phyloP scores from a whole-genome alignment of 495 filamentous ascomycete species.

The Hypoxylon crocopeplum region DNA sequence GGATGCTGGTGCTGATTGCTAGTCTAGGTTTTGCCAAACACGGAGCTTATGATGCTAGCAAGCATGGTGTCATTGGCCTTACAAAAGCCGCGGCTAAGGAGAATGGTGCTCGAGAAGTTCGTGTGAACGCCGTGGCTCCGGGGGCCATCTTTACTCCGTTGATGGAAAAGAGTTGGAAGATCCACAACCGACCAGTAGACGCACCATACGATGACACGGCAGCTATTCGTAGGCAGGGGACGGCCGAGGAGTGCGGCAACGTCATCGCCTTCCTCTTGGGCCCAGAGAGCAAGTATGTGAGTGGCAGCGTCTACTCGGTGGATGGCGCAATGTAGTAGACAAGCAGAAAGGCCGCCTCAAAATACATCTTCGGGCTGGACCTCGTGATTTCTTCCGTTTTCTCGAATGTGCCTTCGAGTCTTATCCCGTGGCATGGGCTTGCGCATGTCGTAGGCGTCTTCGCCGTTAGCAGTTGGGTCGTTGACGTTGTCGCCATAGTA shows the following conservation, averaged over 20 bases:
- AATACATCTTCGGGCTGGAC: conserved; percentile 89
- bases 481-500: conserved; percentile 82
- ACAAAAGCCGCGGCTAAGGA: conserved; percentile 65
- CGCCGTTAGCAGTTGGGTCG: conserved; percentile 66
- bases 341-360: conserved; percentile 48
- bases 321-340: conserved; percentile 41
- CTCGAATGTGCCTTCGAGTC: conserved; percentile 74
- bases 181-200: conserved; percentile 41
- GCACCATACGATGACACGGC: conserved; percentile 47
- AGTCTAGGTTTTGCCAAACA: conserved; percentile 47
- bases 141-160: conserved; percentile 65
- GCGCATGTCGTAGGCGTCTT: conserved; percentile 96
- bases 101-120: conserved; percentile 57
- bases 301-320: conserved; percentile 47
- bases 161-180: conserved; percentile 46
- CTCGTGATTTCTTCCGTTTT: conserved; percentile 79
- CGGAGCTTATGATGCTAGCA: conserved; percentile 63
- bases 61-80: conserved; percentile 65
- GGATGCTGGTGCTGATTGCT: conserved; percentile 11
- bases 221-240: conserved; percentile 44
- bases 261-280: conserved; percentile 62
- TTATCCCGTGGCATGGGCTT: conserved; percentile 88
- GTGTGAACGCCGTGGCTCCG: conserved; percentile 66
- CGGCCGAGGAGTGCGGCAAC: conserved; percentile 49
- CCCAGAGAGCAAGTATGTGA: conserved; percentile 62